A percentile compares a stretch with the other conserved stretches of the same genome.
phyloP scores from a whole-genome alignment of 768 basidiomycete species.

The Naganishia vaughanmartiniae region DNA sequence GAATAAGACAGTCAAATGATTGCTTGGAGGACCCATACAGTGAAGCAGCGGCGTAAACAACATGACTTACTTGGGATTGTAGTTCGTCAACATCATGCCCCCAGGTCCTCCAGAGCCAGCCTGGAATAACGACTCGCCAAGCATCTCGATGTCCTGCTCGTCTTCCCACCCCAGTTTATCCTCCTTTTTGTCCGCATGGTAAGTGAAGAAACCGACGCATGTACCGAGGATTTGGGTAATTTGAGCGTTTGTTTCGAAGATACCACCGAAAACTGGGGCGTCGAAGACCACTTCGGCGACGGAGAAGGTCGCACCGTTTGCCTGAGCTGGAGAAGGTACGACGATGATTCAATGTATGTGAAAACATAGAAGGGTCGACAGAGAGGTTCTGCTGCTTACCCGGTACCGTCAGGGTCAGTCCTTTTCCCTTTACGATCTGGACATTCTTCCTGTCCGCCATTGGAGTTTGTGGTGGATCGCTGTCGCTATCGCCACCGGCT shows the following conservation, averaged over 20 bases:
- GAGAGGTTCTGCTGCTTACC: neutral
- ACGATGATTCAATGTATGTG: neutral
- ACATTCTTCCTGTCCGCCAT: neutral
- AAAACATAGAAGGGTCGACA: neutral
- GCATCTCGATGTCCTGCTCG: constrained; percentile 7
- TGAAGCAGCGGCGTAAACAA: neutral
- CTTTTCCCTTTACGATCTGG: neutral
- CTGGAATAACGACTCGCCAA: neutral
- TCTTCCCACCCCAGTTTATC: neutral
- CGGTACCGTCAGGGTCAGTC: neutral
- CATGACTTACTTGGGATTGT: neutral
- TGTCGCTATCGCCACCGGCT: neutral
- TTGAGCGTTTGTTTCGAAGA: neutral
- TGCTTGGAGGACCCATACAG: no score
- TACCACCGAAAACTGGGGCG: neutral
- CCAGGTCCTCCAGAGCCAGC: neutral
- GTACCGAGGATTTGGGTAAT: neutral
- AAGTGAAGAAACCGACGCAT: constrained; percentile 9
- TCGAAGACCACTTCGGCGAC: neutral
- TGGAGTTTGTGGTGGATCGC: neutral
- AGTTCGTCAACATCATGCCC: constrained; percentile 6
- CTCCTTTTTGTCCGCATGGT: neutral
- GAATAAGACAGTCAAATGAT: neutral
- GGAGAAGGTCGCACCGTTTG: neutral
- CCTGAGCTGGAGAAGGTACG: neutral